These are phyloP conservation scores for Fraxinus xanthoxyloides DNA, from an alignment of 305 asterid genomes.

Conservation along the genomic window DNA sequence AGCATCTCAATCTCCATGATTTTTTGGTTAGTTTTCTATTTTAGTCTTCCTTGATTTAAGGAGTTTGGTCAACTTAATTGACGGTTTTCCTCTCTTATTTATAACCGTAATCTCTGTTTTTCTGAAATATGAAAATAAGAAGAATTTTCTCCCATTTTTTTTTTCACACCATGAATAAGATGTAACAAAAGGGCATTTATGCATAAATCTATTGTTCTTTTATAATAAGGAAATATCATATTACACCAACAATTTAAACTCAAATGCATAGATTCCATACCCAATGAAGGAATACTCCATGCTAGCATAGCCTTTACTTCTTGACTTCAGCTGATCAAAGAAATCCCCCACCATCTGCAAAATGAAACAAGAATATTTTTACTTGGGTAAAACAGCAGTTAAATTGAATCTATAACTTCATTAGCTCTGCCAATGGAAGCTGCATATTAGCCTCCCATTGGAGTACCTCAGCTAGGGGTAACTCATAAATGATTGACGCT, in stretches of 20 bases:
- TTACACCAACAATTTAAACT: neutral
- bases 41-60: neutral
- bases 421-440: conserved; percentile 1
- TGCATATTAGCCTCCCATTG: conserved; percentile 25
- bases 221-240: neutral
- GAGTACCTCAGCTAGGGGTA: conserved; percentile 96
- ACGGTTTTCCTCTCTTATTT: neutral
- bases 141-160: neutral
- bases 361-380: conserved; percentile 21
- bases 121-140: neutral
- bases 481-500: conserved; percentile 71
- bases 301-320: conserved; percentile 99
- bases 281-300: conserved; percentile 91
- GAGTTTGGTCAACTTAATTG: neutral
- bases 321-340: conserved; percentile 97
- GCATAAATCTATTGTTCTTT: neutral
- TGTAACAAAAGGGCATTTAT: neutral
- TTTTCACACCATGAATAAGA: neutral
- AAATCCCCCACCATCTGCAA: conserved; percentile 99
- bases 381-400: conserved; percentile 15
- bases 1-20: too few species aligned
- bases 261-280: conserved; percentile 36
- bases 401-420: conserved; percentile 15
- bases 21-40: neutral
- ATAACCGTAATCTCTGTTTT: neutral